Evolutionary conservation across 2,329 filamentous ascomycete genomes (phyloP), one percentile per base, ranked within the genome.

Genomic region (Ophiostoma himal-ulmi): DNA sequence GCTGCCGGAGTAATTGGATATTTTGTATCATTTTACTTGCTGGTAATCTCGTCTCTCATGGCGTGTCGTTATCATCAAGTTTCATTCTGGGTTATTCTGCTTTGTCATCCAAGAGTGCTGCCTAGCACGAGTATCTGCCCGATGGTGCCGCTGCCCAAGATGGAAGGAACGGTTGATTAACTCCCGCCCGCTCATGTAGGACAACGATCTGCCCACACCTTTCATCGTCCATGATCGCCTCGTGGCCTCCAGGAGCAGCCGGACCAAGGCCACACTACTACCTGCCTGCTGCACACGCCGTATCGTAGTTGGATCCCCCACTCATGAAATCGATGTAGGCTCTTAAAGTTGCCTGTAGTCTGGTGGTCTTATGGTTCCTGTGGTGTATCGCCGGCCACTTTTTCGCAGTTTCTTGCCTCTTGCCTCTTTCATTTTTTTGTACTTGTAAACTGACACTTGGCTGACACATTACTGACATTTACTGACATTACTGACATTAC

Each of bases 191-290:
- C 41, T 44, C 44, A 57, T 57, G 52, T 57, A 57, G 44, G 44
- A 48, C 44, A 48, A 48, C 20, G 44, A 48, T 20, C 44, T 17
- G 26, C 52, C 52, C 52, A 57, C 52, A 57, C 52, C 52, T 22
- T 57, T 57, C 52, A 30, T 57, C 52, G 52, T 22, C 20, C 52
- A 57, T 57, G 52, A 57, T 57, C 52, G 52, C 52, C 52, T 57
- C 52, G 52, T 57, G 52, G 52, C 52, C 52, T 57, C 10, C n/a
- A 14, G 22, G 14, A 26, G 22, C 44, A 48, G 44, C 52, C 52
- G 52, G 52, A 26, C 52, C 52, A 57, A 54, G 52, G 52, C 52
- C 52, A 57, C n/a, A 17, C 7, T 57, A 57, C 52, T 26, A 57
- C 52, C 52, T 57, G 44, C 22, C 10, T 57, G 52, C 52, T 57